Evolutionary conservation across 345 rosid species (phyloP).

Genomic region (Citrus hindsii): DNA sequence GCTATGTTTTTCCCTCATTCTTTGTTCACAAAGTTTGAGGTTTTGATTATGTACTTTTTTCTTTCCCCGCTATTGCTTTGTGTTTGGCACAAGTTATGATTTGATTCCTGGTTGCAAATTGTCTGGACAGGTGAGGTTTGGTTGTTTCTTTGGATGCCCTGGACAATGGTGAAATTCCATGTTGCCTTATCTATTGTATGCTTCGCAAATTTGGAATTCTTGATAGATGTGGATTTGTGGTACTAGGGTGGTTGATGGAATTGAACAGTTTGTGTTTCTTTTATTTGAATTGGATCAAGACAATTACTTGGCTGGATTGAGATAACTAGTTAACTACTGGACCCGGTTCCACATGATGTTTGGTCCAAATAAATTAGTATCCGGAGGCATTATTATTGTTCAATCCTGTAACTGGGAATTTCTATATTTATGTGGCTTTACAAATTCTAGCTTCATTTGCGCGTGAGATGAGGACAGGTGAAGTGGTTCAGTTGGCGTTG

Average conservation of each 20-base stretch:
- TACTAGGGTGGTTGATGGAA: not conserved
- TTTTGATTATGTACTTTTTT: not conserved
- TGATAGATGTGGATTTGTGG: not conserved
- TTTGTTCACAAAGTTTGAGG: no score
- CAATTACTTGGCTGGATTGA: not conserved
- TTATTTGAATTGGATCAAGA: not conserved
- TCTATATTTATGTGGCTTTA: not conserved
- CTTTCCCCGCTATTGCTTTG: not conserved
- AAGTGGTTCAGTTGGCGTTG: not conserved
- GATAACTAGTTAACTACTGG: not conserved
- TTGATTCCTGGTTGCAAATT: not conserved
- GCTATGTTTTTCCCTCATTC: not conserved
- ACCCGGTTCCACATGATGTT: not conserved
- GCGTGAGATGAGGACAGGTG: not conserved
- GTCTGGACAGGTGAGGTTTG: slow-evolving; percentile 17
- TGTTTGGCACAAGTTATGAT: not conserved
- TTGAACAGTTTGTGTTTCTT: not conserved
- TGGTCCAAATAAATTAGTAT: not conserved
- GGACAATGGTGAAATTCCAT: not conserved
- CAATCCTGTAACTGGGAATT: not conserved
- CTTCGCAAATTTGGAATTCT: not conserved
- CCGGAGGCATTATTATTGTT: not conserved
- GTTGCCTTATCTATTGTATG: not conserved
- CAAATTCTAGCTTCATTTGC: not conserved
- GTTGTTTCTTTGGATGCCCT: not conserved